These are phyloP conservation scores for Saksenaea oblongispora DNA, from an alignment of 371 early-diverging fungal species.

Conservation along the genomic window DNA sequence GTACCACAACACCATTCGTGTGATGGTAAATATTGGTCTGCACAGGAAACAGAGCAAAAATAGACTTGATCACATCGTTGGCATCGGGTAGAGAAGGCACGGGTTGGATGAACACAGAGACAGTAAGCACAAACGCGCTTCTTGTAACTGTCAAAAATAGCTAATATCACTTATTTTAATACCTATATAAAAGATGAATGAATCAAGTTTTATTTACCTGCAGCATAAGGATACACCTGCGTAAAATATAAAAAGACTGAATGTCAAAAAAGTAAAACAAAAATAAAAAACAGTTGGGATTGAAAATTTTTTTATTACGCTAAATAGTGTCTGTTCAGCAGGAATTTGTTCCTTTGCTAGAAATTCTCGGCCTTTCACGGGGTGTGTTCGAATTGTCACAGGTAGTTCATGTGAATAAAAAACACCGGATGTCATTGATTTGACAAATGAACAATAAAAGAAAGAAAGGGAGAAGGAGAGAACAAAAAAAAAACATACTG, in stretches of 20 bases:
- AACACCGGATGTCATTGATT: background rate
- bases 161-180: conserved; percentile 22
- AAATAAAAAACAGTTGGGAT: background rate
- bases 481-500: background rate
- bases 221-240: conserved; percentile 30
- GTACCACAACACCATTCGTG: conserved; percentile 28
- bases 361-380: conserved; percentile 29
- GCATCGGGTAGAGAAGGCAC: conserved; percentile 41
- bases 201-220: conserved; percentile 15
- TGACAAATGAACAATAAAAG: background rate
- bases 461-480: background rate
- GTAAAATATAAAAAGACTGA: background rate
- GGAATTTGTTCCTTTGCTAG: conserved; percentile 14
- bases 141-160: conserved; percentile 44
- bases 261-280: background rate
- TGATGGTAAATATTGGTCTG: conserved; percentile 13
- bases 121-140: conserved; percentile 53
- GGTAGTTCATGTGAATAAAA: conserved; percentile 14
- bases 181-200: conserved; percentile 6
- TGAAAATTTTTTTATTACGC: conserved; percentile 11
- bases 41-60: conserved; percentile 44
- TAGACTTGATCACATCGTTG: conserved; percentile 51
- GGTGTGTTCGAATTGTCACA: conserved; percentile 12
- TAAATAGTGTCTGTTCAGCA: conserved; percentile 14
- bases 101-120: conserved; percentile 37